phyloP scores from a whole-genome alignment of 257 asterid species.

The Salvia rosmarinus region DNA sequence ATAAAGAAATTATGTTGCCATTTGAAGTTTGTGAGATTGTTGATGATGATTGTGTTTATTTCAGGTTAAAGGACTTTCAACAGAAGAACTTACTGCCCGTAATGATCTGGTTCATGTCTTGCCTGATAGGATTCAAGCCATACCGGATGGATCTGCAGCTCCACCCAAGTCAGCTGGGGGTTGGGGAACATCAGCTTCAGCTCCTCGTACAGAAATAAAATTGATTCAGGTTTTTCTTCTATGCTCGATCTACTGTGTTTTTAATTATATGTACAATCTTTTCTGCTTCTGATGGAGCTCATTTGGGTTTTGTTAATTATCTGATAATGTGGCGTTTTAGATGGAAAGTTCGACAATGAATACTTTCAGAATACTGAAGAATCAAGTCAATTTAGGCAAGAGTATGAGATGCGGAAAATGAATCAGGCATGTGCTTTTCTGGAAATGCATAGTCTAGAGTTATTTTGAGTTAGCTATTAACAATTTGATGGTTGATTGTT shows the following conservation, averaged over 20 bases:
- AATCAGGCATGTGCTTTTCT: conserved; percentile 72
- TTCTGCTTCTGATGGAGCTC: conserved; percentile 14
- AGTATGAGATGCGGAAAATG: conserved; percentile 96
- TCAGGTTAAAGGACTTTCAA: conserved; percentile 90
- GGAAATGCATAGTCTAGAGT: conserved; percentile 10
- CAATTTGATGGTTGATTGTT: conserved; percentile 14
- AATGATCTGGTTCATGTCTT: conserved; percentile 91
- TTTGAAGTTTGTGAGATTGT: conserved; percentile 6
- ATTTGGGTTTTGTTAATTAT: conserved; percentile 34
- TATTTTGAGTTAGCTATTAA: conserved; percentile 24
- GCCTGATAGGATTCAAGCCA: conserved; percentile 90
- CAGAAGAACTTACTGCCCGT: conserved; percentile 85
- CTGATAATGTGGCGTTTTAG: conserved; percentile 49
- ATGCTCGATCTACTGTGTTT: conserved; percentile 5
- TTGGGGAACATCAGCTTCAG: conserved; percentile 87
- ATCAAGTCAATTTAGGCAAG: conserved; percentile 89
- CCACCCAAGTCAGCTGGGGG: conserved; percentile 88
- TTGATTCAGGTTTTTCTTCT: conserved; percentile 75
- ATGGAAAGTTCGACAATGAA: conserved; percentile 84
- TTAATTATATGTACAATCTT: conserved; percentile 7
- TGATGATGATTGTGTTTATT: conserved; percentile 14
- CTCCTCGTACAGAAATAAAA: conserved; percentile 85
- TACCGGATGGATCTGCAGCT: conserved; percentile 91
- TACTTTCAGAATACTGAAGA: conserved; percentile 93
- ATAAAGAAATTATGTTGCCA: background rate